Evolutionary conservation across 257 asterid species (phyloP), one percentile per base, ranked within the genome.

Genomic region (Nicotiana tabacum): DNA sequence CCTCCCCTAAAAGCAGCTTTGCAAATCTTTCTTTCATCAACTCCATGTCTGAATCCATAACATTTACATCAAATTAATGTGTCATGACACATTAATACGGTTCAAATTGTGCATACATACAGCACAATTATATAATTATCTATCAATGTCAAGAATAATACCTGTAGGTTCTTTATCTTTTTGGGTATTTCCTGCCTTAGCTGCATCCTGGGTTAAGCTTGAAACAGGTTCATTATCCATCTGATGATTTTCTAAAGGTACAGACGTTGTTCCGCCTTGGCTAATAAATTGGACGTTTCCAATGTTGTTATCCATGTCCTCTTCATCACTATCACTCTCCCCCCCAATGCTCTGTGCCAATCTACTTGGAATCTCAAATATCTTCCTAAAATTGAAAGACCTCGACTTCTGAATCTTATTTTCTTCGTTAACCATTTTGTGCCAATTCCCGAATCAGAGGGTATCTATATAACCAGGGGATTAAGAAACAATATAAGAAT

Each of bases 1-100:
- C 97, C 90, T 92, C 97, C 2, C 97, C 95, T 17, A 92, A 81
- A 64, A 92, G 95, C 90, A 92, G 82, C 88, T 92, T 92, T 7
- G 94, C 87, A 83, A 92, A 92, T 82, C 80, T 91, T 84, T 91
- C 97, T 91, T 88, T 91, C 95, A 92, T 92, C 88, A 87, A 51
- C 1, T 93, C 96, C 86, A 91, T 77, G 82, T 95, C 98, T 94
- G 81, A 18, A 78, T 43, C 77, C 78, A 81, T 70, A 84, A 82
- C 27, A 29, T 4, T 65, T 65, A 18, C 37, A 64, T 64, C 69
- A 64, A 30, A 7, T 65, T 29, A 30, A 29, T 6, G 11, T 1
- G 6, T 66, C 48, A 30, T 30, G 48, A 37, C 43, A 37, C 43
- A 37, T 43, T 43, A 43, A 43, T 43, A 43, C 48, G 46, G 46